A percentile compares a stretch with the other conserved stretches of the same genome.
These are phyloP conservation scores for Pezicula carpinea DNA, from an alignment of 2,329 filamentous ascomycete species.

Conservation along the genomic window DNA sequence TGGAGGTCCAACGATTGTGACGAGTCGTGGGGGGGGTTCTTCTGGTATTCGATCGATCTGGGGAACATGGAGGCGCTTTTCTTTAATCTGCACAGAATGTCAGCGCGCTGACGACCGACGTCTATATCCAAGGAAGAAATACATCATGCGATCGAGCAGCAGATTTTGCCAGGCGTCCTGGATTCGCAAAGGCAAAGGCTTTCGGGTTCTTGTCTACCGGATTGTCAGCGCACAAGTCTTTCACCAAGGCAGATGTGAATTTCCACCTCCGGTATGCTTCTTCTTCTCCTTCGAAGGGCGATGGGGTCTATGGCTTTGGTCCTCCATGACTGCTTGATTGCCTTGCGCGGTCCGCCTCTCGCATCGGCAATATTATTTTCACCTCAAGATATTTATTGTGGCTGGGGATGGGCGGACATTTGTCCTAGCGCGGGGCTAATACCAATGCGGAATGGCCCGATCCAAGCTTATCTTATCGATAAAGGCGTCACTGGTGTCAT, in stretches of 20 bases:
- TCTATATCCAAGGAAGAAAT: slow-evolving; percentile 23
- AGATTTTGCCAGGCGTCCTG: slow-evolving; percentile 29
- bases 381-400: slow-evolving; percentile 4
- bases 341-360: no score
- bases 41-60: slow-evolving; percentile 94
- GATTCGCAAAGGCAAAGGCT: slow-evolving; percentile 32
- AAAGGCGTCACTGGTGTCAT: no score
- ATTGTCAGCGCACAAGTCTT: slow-evolving; percentile 6
- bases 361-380: slow-evolving; percentile 1
- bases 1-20: slow-evolving; percentile 90
- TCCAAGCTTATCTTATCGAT: slow-evolving; percentile 4
- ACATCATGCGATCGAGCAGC: slow-evolving; percentile 51
- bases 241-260: not conserved
- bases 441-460: not conserved
- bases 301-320: slow-evolving; percentile 82
- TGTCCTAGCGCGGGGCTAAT: slow-evolving; percentile 1
- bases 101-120: not conserved
- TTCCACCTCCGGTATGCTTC: slow-evolving; percentile 58
- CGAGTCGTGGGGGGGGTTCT: slow-evolving; percentile 88
- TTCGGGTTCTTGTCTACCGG: slow-evolving; percentile 29
- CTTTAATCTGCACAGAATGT: slow-evolving; percentile 63
- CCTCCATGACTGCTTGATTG: slow-evolving; percentile 55
- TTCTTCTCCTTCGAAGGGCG: slow-evolving; percentile 88
- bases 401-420: not conserved
- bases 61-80: slow-evolving; percentile 93